phyloP scores from a whole-genome alignment of 1,284 basidiomycete species.

The Pisolithus thermaeus region DNA sequence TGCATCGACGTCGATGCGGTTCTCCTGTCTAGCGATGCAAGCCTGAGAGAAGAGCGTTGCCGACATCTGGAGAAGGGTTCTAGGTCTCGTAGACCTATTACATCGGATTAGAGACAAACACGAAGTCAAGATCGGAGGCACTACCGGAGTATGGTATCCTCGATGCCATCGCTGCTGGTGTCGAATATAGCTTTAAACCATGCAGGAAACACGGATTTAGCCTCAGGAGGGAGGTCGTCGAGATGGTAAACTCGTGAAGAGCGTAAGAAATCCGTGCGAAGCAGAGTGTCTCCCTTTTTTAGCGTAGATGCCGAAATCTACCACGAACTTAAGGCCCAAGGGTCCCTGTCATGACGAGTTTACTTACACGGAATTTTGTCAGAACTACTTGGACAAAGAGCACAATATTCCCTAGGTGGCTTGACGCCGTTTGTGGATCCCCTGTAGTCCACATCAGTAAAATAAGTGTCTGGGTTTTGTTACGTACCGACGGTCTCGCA shows the following conservation, averaged over 20 bases:
- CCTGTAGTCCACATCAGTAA: constrained; percentile 36
- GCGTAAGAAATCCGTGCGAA: constrained; percentile 48
- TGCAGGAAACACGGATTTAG: constrained; percentile 42
- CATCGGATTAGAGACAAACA: constrained; percentile 5
- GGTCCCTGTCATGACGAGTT: constrained; percentile 7
- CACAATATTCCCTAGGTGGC: constrained; percentile 68
- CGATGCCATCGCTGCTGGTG: constrained; percentile 71
- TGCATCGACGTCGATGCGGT: constrained; percentile 59
- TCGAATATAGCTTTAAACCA: constrained; percentile 79
- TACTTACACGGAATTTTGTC: constrained; percentile 57
- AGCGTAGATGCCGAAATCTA: constrained; percentile 30
- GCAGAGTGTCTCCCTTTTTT: constrained; percentile 37
- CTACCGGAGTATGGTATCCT: constrained; percentile 71
- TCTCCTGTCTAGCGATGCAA: constrained; percentile 40
- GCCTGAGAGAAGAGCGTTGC: constrained; percentile 62
- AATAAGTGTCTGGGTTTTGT: constrained; percentile 5
- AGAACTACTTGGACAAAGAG: constrained; percentile 63
- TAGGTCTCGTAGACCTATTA: constrained; percentile 62
- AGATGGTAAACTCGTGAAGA: constrained; percentile 39
- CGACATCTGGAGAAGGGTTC: constrained; percentile 57
- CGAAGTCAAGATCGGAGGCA: constrained; percentile 1
- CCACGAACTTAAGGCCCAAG: background rate
- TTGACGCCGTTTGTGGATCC: constrained; percentile 74
- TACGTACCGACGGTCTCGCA: constrained; percentile 70
- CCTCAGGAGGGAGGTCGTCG: constrained; percentile 43